Conservation (phyloP, 2,329 filamentous ascomycete genomes). For the Pezicula neosporulosa region DNA sequence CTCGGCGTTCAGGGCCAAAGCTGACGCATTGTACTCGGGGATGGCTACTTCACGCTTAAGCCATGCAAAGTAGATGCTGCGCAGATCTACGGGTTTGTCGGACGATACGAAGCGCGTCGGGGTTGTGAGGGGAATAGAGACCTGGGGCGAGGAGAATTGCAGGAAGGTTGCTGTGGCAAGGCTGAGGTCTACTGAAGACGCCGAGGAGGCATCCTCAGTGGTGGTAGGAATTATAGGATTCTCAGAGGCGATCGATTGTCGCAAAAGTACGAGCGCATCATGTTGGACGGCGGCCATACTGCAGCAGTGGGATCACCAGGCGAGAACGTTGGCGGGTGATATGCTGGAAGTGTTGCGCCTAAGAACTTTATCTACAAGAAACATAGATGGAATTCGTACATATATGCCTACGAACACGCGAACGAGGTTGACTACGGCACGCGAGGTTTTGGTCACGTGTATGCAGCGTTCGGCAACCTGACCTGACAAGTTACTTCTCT, state of each 20-base stretch:
- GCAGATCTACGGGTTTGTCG: slow-evolving; percentile 73
- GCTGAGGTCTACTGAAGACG: slow-evolving; percentile 51
- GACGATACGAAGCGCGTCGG: slow-evolving; percentile 86
- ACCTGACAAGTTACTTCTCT: too few species aligned
- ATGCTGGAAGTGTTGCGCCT: not conserved
- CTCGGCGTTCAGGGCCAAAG: slow-evolving; percentile 76
- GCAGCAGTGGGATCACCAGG: not conserved
- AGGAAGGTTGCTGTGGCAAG: slow-evolving; percentile 78
- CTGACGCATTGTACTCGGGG: slow-evolving; percentile 85
- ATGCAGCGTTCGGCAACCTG: too few species aligned
- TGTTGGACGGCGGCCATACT: slow-evolving; percentile 41
- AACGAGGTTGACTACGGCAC: too few species aligned
- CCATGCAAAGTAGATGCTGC: slow-evolving; percentile 96
- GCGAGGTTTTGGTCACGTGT: too few species aligned
- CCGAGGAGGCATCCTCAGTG: slow-evolving; percentile 59
- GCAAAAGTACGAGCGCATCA: slow-evolving; percentile 80
- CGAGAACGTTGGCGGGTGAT: not conserved
- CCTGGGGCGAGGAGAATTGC: slow-evolving; percentile 63
- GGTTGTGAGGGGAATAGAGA: slow-evolving; percentile 64
- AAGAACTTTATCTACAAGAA: too few species aligned
- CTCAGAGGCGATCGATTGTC: slow-evolving; percentile 73
- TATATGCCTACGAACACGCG: too few species aligned
- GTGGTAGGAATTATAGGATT: slow-evolving; percentile 71
- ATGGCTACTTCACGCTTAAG: slow-evolving; percentile 87
- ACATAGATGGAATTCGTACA: too few species aligned